Base-by-base conservation (phyloP, 2,329 filamentous ascomycete genomes). In the Samsoniella hepiali region DNA sequence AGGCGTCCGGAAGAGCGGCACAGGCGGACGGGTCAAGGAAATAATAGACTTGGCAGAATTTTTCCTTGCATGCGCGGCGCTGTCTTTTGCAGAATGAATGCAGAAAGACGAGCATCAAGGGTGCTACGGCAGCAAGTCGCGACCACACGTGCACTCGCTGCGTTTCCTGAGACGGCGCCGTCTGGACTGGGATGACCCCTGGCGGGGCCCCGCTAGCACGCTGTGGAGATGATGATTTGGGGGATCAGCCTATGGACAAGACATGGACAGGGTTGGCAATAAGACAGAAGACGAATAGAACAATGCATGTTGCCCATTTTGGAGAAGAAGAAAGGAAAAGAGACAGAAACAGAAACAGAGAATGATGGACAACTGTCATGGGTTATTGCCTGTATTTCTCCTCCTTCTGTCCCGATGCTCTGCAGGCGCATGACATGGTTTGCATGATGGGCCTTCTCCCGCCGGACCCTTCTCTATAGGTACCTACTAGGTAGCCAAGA, bases 1-100 rank as follows among this genome's bases (percentile, higher is more conserved):
- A 61, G 36, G 47, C 49, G 49, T 50, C 49, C 58, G 58, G 58
- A 54, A 45, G 40, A 54, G 44, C 58, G 58, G 58, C 58, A 61
- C 58, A 29, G 22, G 15, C 4, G 57, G 27, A 59, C 34, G n/a
- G 36, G 29, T 7, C n/a, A n/a, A 54, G 49, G 45, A 51, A 60
- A 60, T 44, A 60, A 51, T 32, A 40, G 5, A 47, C 55, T 42
- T 60, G 57, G 57, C 47, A 42, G 27, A 32, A 5, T 22, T 22
- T 42, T 44, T 42, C 31, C 17, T 36, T 22, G 22, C 22, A 22
- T 22, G 22, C 22, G 22, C 22, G 22, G 22, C 22, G 22, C 22
- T 22, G 22, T 22, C 22, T 22, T 22, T 9, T 29, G 27, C 45
- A 17, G 15, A 7, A 22, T 22, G 27, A 31, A 13, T 49, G 15